Base-by-base conservation (phyloP, 345 rosid species). In the Microthlaspi erraticum region DNA sequence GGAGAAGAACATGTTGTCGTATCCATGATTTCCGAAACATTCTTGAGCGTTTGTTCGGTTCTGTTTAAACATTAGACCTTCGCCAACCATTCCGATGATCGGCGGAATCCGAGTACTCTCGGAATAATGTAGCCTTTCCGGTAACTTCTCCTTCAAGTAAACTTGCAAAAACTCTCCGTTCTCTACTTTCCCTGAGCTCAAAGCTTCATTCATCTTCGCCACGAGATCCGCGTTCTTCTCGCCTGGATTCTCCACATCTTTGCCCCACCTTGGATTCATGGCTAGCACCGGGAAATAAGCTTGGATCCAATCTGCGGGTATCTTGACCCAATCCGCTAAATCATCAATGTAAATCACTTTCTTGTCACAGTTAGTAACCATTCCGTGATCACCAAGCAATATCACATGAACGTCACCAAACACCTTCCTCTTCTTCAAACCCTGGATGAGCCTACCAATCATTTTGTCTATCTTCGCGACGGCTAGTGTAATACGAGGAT, bases 351-450 rank as follows among this genome's bases (percentile, higher is more conserved):
- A 88, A 41, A 90, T 82, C 64, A 82, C 57, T 75, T 88, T 93
- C 46, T 78, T 79, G 70, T 87, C 93, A 55, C 98, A 92, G 5
- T 85, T 90, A 19, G 93, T 89, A 5, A 90, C 97, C 97, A 93
- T 93, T 19, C 98, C 96, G 75, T 90, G 98, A 76, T 90, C 97
- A 67, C 98, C 97, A 8, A 92, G 89, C 85, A 92, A 74, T 31
- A 90, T 81, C 64, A 93, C 77, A 64, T 55, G 74, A 74, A 93
- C 96, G 72, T 93, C 96, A 66, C 83, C 81, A 33, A 90, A 88
- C 42, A 87, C 64, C 66, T 87, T 86, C 83, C 92, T 83, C 64
- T 83, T 81, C 73, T 87, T 92, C 17, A 93, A 37, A n/a, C 93
- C 97, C 18, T 75, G 42, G 32, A 90, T 90, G 77, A 93, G 64